phyloP scores from a whole-genome alignment of 164 flowering plant genomes.

The Akebia trifoliata region DNA sequence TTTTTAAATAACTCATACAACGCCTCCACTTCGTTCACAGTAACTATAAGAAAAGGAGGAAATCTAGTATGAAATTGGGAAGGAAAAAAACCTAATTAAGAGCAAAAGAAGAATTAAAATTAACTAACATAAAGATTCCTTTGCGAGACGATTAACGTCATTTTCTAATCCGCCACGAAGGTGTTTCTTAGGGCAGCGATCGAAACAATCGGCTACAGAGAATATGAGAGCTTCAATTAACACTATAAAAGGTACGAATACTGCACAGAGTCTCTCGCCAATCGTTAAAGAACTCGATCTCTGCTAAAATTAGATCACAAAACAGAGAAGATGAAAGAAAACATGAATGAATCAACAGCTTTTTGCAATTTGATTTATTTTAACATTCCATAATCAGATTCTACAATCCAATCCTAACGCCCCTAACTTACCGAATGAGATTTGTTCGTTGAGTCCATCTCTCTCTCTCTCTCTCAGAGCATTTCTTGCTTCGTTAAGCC shows the following conservation, averaged over 20 bases:
- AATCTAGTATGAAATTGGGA: not conserved
- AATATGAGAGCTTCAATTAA: slow-evolving; percentile 26
- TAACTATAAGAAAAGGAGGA: slow-evolving; percentile 42
- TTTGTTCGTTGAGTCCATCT: too few relatives aligned
- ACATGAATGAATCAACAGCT: too few relatives aligned
- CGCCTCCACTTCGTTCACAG: slow-evolving; percentile 71
- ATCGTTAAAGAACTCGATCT: slow-evolving; percentile 28
- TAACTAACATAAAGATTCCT: slow-evolving; percentile 30
- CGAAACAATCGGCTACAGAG: slow-evolving; percentile 32
- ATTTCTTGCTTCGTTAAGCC: too few relatives aligned
- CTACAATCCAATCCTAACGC: too few relatives aligned
- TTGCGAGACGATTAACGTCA: slow-evolving; percentile 33
- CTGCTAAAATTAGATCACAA: too few relatives aligned
- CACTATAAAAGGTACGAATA: slow-evolving; percentile 26
- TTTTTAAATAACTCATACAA: slow-evolving; percentile 66
- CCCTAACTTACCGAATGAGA: too few relatives aligned
- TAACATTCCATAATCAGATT: too few relatives aligned
- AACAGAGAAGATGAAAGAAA: too few relatives aligned
- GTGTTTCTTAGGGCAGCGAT: slow-evolving; percentile 9
- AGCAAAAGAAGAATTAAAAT: not conserved
- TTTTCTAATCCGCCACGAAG: not conserved
- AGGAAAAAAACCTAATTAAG: not conserved
- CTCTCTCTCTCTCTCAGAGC: too few relatives aligned
- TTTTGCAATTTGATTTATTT: too few relatives aligned
- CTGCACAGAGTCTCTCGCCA: slow-evolving; percentile 36